phyloP scores from a whole-genome alignment of 2,329 filamentous ascomycete species.

The Ophiostoma australiae region DNA sequence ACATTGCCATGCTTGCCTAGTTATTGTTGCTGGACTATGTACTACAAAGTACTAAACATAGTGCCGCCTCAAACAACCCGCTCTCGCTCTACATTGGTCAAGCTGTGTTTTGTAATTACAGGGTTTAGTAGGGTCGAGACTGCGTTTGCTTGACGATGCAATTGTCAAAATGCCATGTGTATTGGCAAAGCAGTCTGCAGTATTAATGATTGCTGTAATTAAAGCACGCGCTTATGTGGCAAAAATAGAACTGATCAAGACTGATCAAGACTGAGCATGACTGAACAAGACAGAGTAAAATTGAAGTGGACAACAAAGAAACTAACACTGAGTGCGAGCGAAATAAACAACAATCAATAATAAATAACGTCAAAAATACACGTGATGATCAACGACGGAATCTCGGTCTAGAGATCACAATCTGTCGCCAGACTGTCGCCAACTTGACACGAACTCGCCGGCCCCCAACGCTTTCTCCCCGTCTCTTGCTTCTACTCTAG shows the following conservation, averaged over 20 bases:
- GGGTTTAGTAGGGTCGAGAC: background rate
- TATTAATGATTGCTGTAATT: background rate
- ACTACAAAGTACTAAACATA: background rate
- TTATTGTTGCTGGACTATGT: background rate
- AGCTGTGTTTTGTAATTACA: background rate
- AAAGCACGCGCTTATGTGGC: background rate
- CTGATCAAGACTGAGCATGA: background rate
- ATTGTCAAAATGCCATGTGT: background rate
- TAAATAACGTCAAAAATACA: background rate
- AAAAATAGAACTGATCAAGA: background rate
- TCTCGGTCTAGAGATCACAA: background rate
- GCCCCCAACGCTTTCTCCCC: background rate
- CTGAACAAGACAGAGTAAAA: no score
- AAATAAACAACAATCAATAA: background rate
- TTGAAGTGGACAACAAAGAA: background rate
- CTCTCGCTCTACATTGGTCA: conserved; percentile 9
- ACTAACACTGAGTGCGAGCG: background rate
- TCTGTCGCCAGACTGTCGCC: conserved; percentile 2
- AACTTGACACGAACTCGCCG: background rate
- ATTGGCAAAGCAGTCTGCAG: background rate
- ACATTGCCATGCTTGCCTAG: background rate
- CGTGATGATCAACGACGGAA: background rate
- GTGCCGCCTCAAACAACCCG: background rate
- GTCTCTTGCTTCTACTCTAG: background rate
- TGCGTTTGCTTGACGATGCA: background rate